These are phyloP conservation scores for Aspergillus sp. DNA, from an alignment of 2,329 filamentous ascomycete genomes.

Conservation along the genomic window DNA sequence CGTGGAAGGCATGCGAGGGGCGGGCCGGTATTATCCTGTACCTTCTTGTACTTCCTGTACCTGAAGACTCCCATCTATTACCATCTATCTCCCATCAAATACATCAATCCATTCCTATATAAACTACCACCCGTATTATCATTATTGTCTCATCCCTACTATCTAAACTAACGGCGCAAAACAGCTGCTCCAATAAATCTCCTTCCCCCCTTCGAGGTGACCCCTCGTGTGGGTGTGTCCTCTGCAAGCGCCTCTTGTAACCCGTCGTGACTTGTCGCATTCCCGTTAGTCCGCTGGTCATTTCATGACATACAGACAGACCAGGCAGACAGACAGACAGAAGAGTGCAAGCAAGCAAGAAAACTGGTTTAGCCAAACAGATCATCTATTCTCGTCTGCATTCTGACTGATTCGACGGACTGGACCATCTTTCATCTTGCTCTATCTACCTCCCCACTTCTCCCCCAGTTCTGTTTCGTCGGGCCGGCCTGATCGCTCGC, in stretches of 20 bases:
- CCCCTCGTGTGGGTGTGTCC: not conserved
- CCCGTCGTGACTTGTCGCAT: conserved; percentile 15
- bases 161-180: not conserved
- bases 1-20: conserved; percentile 10
- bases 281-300: not conserved
- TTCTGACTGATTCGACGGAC: not conserved
- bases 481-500: conserved; percentile 5
- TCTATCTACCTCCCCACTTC: no score
- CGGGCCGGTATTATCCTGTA: conserved; percentile 10
- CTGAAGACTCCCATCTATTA: not conserved
- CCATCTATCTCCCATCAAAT: no score
- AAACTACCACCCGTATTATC: not conserved
- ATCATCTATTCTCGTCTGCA: no score
- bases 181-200: not conserved
- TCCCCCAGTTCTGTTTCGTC: not conserved
- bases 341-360: no score
- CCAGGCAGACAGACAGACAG: not conserved
- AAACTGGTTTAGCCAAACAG: no score
- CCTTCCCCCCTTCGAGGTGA: not conserved
- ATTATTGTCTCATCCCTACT: not conserved
- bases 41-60: not conserved
- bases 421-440: not conserved
- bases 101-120: not conserved
- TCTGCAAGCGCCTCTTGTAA: conserved; percentile 4
- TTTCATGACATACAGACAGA: not conserved